phyloP scores from a whole-genome alignment of 2,329 filamentous ascomycete species.

The Fusarium nodosum region DNA sequence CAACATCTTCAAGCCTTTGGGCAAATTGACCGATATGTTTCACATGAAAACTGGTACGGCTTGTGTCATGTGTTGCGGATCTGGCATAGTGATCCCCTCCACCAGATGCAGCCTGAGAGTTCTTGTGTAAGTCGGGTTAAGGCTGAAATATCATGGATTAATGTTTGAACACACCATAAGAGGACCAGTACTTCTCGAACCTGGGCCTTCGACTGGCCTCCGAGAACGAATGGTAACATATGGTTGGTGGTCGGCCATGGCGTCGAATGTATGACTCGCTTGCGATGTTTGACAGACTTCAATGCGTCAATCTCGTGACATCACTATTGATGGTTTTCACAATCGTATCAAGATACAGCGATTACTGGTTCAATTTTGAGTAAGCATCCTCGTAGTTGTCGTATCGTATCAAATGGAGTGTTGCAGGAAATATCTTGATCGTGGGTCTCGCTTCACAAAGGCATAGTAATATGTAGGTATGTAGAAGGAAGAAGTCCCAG shows the following conservation, averaged over 20 bases:
- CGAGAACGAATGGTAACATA: slow-evolving; percentile 68
- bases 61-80: slow-evolving; percentile 68
- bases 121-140: slow-evolving; percentile 35
- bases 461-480: slow-evolving; percentile 19
- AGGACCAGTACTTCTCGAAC: slow-evolving; percentile 61
- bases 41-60: slow-evolving; percentile 70
- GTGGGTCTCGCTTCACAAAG: slow-evolving; percentile 28
- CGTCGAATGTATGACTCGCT: slow-evolving; percentile 17
- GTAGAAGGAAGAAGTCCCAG: slow-evolving; percentile 19
- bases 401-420: slow-evolving; percentile 7
- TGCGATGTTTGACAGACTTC: background rate
- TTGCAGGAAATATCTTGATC: slow-evolving; percentile 5
- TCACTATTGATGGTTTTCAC: slow-evolving; percentile 19
- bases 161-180: slow-evolving; percentile 60
- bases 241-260: slow-evolving; percentile 61
- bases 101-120: slow-evolving; percentile 33
- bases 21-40: slow-evolving; percentile 69
- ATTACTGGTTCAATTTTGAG: slow-evolving; percentile 17
- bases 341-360: slow-evolving; percentile 4
- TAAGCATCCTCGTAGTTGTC: slow-evolving; percentile 32
- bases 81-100: slow-evolving; percentile 49
- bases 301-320: slow-evolving; percentile 11
- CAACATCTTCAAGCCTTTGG: slow-evolving; percentile 66
- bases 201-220: slow-evolving; percentile 60
- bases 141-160: background rate